A percentile compares a stretch with the other conserved stretches of the same genome.
Evolutionary conservation across 768 basidiomycete genomes (phyloP).

Genomic region (Boletus bicolor): DNA sequence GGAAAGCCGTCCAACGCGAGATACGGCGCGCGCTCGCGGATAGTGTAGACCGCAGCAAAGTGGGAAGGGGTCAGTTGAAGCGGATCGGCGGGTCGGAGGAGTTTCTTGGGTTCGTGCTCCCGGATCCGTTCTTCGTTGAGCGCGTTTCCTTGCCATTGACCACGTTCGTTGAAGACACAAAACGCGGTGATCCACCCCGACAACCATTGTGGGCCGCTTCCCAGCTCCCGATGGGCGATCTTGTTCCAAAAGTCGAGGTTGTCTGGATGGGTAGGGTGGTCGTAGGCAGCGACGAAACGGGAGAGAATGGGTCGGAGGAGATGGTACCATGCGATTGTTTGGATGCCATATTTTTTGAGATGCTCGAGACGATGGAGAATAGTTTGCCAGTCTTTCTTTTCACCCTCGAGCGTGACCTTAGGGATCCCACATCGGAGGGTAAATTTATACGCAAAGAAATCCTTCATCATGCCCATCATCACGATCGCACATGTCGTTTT

Average conservation of each 20-base stretch:
- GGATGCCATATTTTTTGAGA: slow-evolving; percentile 36
- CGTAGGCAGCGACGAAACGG: slow-evolving; percentile 37
- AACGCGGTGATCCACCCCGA: slow-evolving; percentile 42
- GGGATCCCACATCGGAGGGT: slow-evolving; percentile 40
- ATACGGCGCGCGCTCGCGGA: slow-evolving; percentile 19
- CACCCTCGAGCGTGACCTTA: slow-evolving; percentile 43
- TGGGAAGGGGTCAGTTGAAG: slow-evolving; percentile 23
- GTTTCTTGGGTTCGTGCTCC: slow-evolving; percentile 31
- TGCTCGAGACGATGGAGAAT: slow-evolving; percentile 38
- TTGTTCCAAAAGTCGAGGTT: slow-evolving; percentile 40
- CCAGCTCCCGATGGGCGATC: slow-evolving; percentile 28
- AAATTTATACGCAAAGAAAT: slow-evolving; percentile 38
- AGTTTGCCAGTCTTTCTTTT: slow-evolving; percentile 37
- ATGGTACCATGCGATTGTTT: slow-evolving; percentile 36
- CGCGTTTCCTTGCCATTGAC: slow-evolving; percentile 31
- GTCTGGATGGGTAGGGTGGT: slow-evolving; percentile 25
- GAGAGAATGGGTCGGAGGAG: slow-evolving; percentile 40
- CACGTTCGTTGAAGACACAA: slow-evolving; percentile 31
- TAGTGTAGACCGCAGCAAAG: slow-evolving; percentile 27
- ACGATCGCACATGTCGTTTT: slow-evolving; percentile 36
- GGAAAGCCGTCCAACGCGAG: slow-evolving; percentile 28
- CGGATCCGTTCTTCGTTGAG: slow-evolving; percentile 29
- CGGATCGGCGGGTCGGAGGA: slow-evolving; percentile 29
- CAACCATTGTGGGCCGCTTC: slow-evolving; percentile 32
- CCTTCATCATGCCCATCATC: slow-evolving; percentile 42